Evolutionary conservation across 169 alveolate genomes (phyloP), one percentile per base, ranked within the genome.

Genomic region (Eimeria sp.): DNA sequence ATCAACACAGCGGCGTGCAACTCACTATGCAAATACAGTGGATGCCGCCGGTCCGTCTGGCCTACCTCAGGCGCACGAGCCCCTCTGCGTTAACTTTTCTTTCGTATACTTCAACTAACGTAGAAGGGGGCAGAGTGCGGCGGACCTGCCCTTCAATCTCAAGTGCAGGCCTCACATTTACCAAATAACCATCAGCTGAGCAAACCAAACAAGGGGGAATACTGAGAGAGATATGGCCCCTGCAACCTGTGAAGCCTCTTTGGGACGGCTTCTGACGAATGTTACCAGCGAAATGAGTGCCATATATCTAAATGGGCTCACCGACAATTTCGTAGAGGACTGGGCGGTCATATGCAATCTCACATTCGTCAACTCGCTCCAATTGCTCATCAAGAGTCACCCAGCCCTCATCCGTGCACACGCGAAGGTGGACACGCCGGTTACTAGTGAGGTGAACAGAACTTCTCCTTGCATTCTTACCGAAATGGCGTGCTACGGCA

Each of bases 71-170:
- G 49, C 96, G 94, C 82, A 94, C 80, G 20, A 87, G 92, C 58
- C 95, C 96, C 80, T 94, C 96, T 40, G 80, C 86, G 54, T 94
- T 94, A 40, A 87, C 27, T n/a, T 89, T 83, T 49, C 96, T 72
- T 30, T 94, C 96, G 70, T 72, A 94, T 30, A 94, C 96, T 80
- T 94, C 96, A 49, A 94, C 91, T 18, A 76, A 65, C 14, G 96
- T 94, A n/a, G 95, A 94, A 6, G 96, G 89, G 13, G 96, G 96
- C 82, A 94, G 51, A 73, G 95, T 94, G 61, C 96, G 96, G 67
- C 82, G 82, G 49, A 94, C 94, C 72, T 80, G 96, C 14, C 96
- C 96, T 27, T 92, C 96, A 40, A 92, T 92, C 76, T 92, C 96
- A 20, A 92, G 96, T 27, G 84, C 67, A 30, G 73, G 92, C 72